Percentiles rank a stretch among this genome's conserved stretches.
Conservation (phyloP, 805 yeast genomes). For the Suhomyces prunicola region DNA sequence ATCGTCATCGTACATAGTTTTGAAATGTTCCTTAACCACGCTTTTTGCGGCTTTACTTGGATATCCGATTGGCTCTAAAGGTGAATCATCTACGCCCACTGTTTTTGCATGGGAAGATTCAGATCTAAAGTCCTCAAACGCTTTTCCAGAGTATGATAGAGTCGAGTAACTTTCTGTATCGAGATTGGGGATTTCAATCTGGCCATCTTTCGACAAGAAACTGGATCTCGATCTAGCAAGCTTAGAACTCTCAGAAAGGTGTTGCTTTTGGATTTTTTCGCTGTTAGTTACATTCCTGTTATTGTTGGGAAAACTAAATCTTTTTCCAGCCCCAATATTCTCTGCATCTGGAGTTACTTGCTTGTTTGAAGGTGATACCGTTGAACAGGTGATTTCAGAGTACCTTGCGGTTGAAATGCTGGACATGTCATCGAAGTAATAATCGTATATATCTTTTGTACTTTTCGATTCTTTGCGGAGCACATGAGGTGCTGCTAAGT, state of each 20-base stretch:
- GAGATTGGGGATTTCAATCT: slow-evolving; percentile 42
- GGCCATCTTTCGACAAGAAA: slow-evolving; percentile 21
- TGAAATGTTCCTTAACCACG: slow-evolving; percentile 26
- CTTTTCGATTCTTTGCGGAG: not conserved
- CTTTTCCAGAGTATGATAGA: slow-evolving; percentile 18
- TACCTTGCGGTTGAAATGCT: slow-evolving; percentile 10
- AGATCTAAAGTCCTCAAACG: slow-evolving; percentile 24
- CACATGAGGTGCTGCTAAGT: not conserved
- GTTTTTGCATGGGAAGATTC: slow-evolving; percentile 9
- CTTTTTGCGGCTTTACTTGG: slow-evolving; percentile 32
- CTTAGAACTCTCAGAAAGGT: not conserved
- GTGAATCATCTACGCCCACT: not conserved
- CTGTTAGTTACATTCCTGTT: slow-evolving; percentile 32
- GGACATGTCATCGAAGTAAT: slow-evolving; percentile 7
- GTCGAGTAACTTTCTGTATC: slow-evolving; percentile 16
- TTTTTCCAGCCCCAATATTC: slow-evolving; percentile 34
- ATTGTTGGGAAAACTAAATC: slow-evolving; percentile 39
- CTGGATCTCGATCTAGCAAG: slow-evolving; percentile 8
- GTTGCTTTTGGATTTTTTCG: not conserved
- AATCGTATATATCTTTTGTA: slow-evolving; percentile 6
- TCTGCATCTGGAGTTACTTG: slow-evolving; percentile 16
- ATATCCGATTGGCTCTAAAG: slow-evolving; percentile 34
- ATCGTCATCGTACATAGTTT: slow-evolving; percentile 15
- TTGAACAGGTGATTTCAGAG: slow-evolving; percentile 9
- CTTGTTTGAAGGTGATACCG: not conserved